Evolutionary conservation across 1,284 basidiomycete genomes (phyloP).

Genomic region (Tilletiopsis washingtonensis): DNA sequence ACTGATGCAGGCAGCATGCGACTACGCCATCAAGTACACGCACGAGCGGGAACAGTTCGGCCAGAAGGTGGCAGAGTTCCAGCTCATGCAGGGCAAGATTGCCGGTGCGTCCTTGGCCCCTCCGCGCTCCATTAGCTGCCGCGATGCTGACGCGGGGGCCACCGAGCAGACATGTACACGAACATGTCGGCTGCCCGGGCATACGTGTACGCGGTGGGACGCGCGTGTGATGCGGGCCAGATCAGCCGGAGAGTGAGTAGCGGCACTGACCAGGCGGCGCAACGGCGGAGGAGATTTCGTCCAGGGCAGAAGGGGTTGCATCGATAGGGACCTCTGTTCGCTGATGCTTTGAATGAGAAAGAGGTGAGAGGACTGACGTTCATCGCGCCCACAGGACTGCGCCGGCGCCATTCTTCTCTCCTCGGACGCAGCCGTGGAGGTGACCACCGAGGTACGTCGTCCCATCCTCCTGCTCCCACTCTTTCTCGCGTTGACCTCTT

Average conservation of each 20-base stretch:
- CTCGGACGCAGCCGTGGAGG: conserved; percentile 25
- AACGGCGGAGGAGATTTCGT: too few species aligned
- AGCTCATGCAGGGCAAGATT: conserved; percentile 80
- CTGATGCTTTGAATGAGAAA: too few species aligned
- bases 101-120: conserved; percentile 37
- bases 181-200: conserved; percentile 77
- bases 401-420: conserved; percentile 34
- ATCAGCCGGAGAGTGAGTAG: too few species aligned
- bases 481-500: too few species aligned
- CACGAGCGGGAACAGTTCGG: conserved; percentile 88
- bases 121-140: neutral
- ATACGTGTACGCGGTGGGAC: conserved; percentile 77
- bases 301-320: too few species aligned
- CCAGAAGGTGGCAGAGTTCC: conserved; percentile 78
- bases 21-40: conserved; percentile 76
- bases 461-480: too few species aligned
- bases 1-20: conserved; percentile 88
- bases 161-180: conserved; percentile 78
- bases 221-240: conserved; percentile 28
- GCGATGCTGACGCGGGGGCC: conserved; percentile 9
- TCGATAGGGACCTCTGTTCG: too few species aligned
- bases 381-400: conserved; percentile 53
- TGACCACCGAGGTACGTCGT: conserved; percentile 21
- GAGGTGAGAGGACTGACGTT: too few species aligned
- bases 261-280: too few species aligned